phyloP scores from a whole-genome alignment of 768 basidiomycete species.

The Tricholomella constricta region DNA sequence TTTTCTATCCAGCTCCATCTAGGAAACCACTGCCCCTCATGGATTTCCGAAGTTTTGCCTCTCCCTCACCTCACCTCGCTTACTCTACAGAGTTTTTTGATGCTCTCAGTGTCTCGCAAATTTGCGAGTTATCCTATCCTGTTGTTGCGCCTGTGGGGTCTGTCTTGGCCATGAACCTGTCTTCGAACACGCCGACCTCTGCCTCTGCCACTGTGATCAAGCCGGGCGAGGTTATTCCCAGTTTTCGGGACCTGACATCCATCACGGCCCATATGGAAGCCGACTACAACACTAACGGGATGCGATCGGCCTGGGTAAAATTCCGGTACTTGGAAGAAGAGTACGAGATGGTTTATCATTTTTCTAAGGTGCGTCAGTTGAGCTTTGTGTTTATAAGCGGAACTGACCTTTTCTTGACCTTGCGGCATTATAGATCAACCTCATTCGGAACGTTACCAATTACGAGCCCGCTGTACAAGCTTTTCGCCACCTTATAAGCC shows the following conservation, averaged over 20 bases:
- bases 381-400: neutral
- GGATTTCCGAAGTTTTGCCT: neutral
- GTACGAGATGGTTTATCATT: neutral
- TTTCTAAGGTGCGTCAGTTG: neutral
- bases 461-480: neutral
- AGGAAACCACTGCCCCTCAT: too few relatives aligned
- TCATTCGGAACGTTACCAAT: neutral
- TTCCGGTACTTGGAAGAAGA: neutral
- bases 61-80: slow-evolving; percentile 3
- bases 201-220: neutral
- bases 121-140: neutral
- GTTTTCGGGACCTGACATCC: slow-evolving; percentile 1
- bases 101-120: neutral
- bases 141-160: neutral
- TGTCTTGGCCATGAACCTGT: neutral
- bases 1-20: too few relatives aligned
- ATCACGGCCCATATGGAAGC: too few relatives aligned
- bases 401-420: too few relatives aligned
- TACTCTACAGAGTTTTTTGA: neutral
- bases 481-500: neutral
- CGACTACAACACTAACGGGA: neutral
- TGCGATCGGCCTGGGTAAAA: neutral
- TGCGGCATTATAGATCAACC: neutral
- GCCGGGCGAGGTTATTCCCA: neutral
- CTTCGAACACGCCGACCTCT: neutral